These are phyloP conservation scores for Rubia occidens DNA, from an alignment of 305 asterid genomes.

Conservation along the genomic window DNA sequence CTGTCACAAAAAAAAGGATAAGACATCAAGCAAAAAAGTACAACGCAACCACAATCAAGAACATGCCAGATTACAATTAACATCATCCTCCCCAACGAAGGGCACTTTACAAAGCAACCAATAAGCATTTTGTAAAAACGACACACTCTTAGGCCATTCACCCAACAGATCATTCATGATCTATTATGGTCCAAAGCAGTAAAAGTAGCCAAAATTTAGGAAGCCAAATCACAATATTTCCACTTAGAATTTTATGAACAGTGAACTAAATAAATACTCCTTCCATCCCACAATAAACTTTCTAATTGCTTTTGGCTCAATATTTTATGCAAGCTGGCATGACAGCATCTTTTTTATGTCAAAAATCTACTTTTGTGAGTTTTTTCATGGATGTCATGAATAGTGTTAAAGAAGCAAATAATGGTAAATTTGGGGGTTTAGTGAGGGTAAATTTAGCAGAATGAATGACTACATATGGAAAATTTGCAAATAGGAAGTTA, in stretches of 20 bases:
- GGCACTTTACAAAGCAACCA: conserved; percentile 1
- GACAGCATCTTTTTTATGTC: no score
- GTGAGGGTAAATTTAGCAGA: no score
- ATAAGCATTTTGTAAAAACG: not conserved
- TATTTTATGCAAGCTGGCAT: no score
- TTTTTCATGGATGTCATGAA: no score
- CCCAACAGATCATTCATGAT: not conserved
- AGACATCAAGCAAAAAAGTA: conserved; percentile 9
- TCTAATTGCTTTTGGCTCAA: no score
- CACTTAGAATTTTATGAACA: conserved; percentile 4
- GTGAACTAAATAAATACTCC: not conserved
- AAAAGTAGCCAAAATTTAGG: not conserved
- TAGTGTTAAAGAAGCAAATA: no score
- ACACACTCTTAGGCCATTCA: not conserved
- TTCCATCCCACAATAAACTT: no score
- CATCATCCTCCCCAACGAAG: not conserved
- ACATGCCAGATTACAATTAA: not conserved
- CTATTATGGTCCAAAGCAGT: not conserved
- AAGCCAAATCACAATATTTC: not conserved
- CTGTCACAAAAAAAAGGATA: conserved; percentile 33
- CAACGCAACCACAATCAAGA: not conserved
- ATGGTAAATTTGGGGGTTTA: no score
- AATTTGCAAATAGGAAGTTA: no score
- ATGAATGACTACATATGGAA: no score
- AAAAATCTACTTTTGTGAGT: no score